Evolutionary conservation across 257 asterid genomes (phyloP).

Genomic region (Solanum commersonii): DNA sequence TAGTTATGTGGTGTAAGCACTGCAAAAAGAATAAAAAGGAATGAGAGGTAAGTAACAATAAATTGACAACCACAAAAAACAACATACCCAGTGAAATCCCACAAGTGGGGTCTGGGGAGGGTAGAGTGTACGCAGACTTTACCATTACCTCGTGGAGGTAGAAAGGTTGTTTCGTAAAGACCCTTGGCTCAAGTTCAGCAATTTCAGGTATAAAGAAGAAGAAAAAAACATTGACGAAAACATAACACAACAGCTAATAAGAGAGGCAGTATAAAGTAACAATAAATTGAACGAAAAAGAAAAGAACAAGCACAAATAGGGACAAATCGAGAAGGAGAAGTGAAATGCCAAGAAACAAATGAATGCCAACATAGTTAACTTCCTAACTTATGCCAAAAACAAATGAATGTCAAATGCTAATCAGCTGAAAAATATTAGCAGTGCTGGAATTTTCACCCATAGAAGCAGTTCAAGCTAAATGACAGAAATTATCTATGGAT

Average conservation of each 20-base stretch:
- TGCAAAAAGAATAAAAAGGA: conserved; percentile 9
- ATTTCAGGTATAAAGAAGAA: not conserved
- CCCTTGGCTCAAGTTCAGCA: not conserved
- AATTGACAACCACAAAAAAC: not conserved
- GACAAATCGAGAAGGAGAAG: not conserved
- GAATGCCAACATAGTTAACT: not conserved
- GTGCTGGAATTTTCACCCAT: not conserved
- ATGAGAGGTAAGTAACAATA: not conserved
- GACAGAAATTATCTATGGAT: not conserved
- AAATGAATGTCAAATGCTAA: not conserved
- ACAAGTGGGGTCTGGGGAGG: not conserved
- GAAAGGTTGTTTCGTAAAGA: not conserved
- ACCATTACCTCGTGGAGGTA: not conserved
- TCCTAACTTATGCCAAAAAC: not conserved
- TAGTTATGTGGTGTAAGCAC: conserved; percentile 39
- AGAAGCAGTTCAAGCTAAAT: not conserved
- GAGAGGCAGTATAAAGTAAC: not conserved
- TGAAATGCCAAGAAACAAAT: not conserved
- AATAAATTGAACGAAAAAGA: not conserved
- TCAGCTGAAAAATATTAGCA: not conserved
- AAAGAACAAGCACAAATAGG: not conserved
- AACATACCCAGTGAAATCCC: not conserved
- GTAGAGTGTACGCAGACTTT: not conserved
- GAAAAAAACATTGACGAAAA: not conserved
- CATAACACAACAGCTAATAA: not conserved